Percentiles rank a stretch among this genome's conserved stretches.
Conservation (phyloP, 768 basidiomycete genomes). For the Pleurotus platypus region DNA sequence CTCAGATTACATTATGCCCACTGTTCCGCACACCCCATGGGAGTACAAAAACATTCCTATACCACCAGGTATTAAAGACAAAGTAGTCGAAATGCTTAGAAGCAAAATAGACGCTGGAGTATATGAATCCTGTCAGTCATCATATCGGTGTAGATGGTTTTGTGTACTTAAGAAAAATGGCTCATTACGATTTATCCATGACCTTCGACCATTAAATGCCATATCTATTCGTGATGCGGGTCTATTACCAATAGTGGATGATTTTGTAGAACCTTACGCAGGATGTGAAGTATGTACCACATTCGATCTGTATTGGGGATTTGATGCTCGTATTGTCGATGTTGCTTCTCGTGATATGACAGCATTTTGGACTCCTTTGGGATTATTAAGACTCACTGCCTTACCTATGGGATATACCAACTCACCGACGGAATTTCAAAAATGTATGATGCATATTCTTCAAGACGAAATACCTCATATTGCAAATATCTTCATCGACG, state of each 20-base stretch:
- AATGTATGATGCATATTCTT: constrained; percentile 26
- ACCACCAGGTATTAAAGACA: not conserved
- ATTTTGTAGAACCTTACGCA: no score
- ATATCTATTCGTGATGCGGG: constrained; percentile 34
- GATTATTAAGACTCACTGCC: constrained; percentile 23
- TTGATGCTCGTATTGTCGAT: constrained; percentile 8
- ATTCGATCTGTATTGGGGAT: no score
- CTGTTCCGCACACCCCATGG: constrained; percentile 33
- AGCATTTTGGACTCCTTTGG: constrained; percentile 34
- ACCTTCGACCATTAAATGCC: constrained; percentile 32
- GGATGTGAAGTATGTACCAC: no score
- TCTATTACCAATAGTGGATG: constrained; percentile 19
- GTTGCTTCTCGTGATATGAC: constrained; percentile 26
- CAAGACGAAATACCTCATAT: constrained; percentile 24
- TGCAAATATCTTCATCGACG: constrained; percentile 4
- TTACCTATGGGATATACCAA: constrained; percentile 40
- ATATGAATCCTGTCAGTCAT: constrained; percentile 15
- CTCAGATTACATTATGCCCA: constrained; percentile 24
- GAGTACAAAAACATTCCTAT: constrained; percentile 29
- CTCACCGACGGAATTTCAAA: constrained; percentile 25
- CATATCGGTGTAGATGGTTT: constrained; percentile 36
- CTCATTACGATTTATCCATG: constrained; percentile 30
- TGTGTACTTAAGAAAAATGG: constrained; percentile 31
- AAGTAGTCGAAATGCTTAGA: constrained; percentile 25
- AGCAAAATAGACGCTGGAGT: constrained; percentile 29